phyloP scores from a whole-genome alignment of 164 flowering plant genomes.

The Annona squamosa region DNA sequence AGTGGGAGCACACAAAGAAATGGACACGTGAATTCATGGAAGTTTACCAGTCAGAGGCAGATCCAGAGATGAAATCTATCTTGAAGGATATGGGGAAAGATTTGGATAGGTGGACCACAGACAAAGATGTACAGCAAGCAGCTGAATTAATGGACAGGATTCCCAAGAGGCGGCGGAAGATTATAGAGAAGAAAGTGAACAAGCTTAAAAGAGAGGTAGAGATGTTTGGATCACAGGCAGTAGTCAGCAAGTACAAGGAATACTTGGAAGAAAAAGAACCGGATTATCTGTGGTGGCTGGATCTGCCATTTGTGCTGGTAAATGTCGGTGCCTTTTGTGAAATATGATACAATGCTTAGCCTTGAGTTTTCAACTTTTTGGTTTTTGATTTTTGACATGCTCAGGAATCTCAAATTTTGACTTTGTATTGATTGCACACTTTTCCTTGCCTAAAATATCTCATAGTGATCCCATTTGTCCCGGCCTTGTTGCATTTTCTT shows the following conservation, averaged over 20 bases:
- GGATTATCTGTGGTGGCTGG: slow-evolving; percentile 96
- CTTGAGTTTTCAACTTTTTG: background rate
- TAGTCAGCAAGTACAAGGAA: slow-evolving; percentile 81
- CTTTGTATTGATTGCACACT: no score
- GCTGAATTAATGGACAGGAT: slow-evolving; percentile 59
- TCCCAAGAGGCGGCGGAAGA: slow-evolving; percentile 45
- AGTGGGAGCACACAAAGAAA: slow-evolving; percentile 95
- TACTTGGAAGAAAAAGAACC: slow-evolving; percentile 73
- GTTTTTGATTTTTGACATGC: background rate
- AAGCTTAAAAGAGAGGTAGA: slow-evolving; percentile 83
- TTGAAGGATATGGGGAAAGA: slow-evolving; percentile 91
- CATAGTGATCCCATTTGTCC: background rate
- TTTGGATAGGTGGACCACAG: slow-evolving; percentile 77
- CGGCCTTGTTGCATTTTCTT: background rate
- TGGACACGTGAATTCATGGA: slow-evolving; percentile 80
- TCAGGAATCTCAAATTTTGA: no score
- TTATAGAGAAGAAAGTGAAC: slow-evolving; percentile 58
- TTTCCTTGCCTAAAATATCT: background rate
- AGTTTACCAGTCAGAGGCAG: slow-evolving; percentile 70
- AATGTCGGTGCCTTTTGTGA: slow-evolving; percentile 3
- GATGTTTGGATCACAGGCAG: slow-evolving; percentile 88
- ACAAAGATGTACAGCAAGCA: slow-evolving; percentile 71
- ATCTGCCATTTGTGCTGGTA: slow-evolving; percentile 81
- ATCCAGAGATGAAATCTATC: slow-evolving; percentile 73
- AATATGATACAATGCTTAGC: background rate